phyloP scores from a whole-genome alignment of 352 stramenopile genomes.

The Globisporangium iwayamae region DNA sequence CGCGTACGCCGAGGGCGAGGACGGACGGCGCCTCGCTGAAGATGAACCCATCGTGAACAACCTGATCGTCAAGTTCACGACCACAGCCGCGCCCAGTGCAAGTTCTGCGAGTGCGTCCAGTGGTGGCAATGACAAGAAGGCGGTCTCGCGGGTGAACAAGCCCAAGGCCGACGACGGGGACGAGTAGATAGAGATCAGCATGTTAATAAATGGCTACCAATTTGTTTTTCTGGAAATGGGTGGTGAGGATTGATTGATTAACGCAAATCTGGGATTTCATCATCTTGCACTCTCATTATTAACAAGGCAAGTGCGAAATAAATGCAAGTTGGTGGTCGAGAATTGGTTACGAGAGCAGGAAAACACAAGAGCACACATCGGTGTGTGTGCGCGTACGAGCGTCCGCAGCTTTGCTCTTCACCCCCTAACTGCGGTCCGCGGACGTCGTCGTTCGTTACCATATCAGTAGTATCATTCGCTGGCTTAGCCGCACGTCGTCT shows the following conservation, averaged over 20 bases:
- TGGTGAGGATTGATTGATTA: neutral
- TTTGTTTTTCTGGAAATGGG: neutral
- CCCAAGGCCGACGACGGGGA: conserved; percentile 23
- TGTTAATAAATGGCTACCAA: neutral
- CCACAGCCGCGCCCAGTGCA: conserved; percentile 39
- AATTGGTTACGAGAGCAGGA: neutral
- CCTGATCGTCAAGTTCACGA: conserved; percentile 80
- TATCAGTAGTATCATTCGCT: neutral
- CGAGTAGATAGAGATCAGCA: conserved; percentile 2
- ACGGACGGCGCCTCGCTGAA: conserved; percentile 66
- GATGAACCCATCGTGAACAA: conserved; percentile 66
- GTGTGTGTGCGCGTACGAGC: neutral
- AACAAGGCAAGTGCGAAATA: neutral
- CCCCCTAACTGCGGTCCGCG: neutral
- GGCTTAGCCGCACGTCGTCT: conserved; percentile 34
- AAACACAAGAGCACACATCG: conserved; percentile 2
- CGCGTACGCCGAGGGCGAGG: conserved; percentile 80
- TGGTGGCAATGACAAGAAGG: conserved; percentile 39
- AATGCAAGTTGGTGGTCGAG: neutral
- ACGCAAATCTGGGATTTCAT: neutral
- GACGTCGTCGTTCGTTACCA: neutral
- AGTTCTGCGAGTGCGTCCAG: conserved; percentile 1
- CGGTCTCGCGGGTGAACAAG: conserved; percentile 22
- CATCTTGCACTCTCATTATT: neutral
- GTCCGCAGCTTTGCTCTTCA: neutral